Evolutionary conservation across 2,329 filamentous ascomycete species (phyloP).

Genomic region (Aspergillus bombycis): DNA sequence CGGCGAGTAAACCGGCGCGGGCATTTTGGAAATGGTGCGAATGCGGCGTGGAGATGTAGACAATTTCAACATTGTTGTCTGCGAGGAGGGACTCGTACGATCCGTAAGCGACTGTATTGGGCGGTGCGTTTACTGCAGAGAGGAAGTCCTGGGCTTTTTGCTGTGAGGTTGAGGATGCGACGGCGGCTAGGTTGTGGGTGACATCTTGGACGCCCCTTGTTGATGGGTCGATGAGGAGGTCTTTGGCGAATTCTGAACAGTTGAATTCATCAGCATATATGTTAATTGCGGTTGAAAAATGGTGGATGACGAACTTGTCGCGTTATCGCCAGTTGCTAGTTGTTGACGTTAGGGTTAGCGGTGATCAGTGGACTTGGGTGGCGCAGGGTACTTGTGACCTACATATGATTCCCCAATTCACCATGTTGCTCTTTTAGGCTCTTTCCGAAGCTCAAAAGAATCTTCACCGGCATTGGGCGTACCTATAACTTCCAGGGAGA

Average conservation of each 20-base stretch:
- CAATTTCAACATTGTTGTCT: slow-evolving; percentile 73
- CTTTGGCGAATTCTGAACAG: neutral
- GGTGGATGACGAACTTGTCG: neutral
- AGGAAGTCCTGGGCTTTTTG: slow-evolving; percentile 7
- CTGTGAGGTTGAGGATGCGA: slow-evolving; percentile 7
- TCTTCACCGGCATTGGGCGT: neutral
- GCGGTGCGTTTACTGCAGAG: neutral
- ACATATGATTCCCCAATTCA: neutral
- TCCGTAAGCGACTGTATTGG: slow-evolving; percentile 55
- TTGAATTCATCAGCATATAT: neutral
- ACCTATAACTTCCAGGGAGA: neutral
- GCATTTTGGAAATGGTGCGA: slow-evolving; percentile 84
- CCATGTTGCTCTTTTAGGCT: neutral
- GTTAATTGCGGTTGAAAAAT: neutral
- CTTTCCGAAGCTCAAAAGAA: neutral
- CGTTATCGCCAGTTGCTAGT: neutral
- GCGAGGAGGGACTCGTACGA: slow-evolving; percentile 76
- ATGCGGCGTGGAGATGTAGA: slow-evolving; percentile 83
- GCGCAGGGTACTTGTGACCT: neutral
- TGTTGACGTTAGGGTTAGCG: neutral
- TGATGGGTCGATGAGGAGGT: slow-evolving; percentile 7
- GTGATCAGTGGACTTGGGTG: neutral
- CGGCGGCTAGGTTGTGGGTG: slow-evolving; percentile 3
- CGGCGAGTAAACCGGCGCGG: slow-evolving; percentile 72
- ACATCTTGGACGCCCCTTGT: neutral